These are phyloP conservation scores for Arbutus unedo DNA, from an alignment of 148 eudicot species.

Conservation along the genomic window DNA sequence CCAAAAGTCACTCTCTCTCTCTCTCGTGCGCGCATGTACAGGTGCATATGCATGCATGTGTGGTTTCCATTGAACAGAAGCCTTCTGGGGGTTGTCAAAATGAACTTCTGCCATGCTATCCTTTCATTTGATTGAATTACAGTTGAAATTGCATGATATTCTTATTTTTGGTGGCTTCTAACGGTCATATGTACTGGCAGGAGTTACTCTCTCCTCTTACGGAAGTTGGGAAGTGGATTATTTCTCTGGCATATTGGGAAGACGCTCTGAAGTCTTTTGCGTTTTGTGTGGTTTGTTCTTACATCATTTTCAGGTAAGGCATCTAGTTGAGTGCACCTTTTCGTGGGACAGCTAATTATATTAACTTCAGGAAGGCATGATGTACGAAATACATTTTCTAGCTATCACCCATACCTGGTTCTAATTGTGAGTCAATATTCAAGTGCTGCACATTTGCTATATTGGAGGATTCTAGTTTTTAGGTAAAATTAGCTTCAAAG, in stretches of 20 bases:
- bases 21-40: no score
- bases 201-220: conserved; percentile 70
- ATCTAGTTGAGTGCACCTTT: background rate
- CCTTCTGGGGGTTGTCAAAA: conserved; percentile 3
- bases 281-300: conserved; percentile 59
- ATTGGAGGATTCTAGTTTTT: background rate
- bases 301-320: conserved; percentile 56
- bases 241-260: conserved; percentile 68
- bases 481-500: background rate
- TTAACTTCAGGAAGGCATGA: background rate
- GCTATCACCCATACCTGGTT: background rate
- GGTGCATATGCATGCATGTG: background rate
- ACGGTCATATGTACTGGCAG: conserved; percentile 35
- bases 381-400: background rate
- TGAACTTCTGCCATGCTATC: background rate
- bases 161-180: background rate
- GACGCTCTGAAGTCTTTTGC: conserved; percentile 61
- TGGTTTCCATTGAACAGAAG: no score
- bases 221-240: conserved; percentile 48
- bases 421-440: background rate
- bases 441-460: background rate
- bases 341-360: background rate
- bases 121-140: conserved; percentile 6
- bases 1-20: background rate
- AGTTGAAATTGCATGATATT: background rate